These are phyloP conservation scores for Pseudonectria buxi DNA, from an alignment of 2,329 filamentous ascomycete species.

Conservation along the genomic window DNA sequence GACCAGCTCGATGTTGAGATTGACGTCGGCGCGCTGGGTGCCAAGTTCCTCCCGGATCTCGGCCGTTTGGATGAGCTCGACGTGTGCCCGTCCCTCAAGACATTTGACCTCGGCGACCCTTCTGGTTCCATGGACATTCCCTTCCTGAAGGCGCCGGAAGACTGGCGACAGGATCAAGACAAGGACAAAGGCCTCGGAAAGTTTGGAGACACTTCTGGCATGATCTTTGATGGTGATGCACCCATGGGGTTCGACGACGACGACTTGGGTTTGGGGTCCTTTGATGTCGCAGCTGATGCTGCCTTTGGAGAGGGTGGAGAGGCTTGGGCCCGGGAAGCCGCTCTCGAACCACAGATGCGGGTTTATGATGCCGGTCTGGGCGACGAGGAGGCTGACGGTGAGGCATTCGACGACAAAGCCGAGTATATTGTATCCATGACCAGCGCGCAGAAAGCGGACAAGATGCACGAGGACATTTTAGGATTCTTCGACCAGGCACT, in stretches of 20 bases:
- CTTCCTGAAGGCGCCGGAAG: slow-evolving; percentile 81
- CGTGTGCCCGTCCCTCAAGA: slow-evolving; percentile 90
- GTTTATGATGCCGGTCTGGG: slow-evolving; percentile 62
- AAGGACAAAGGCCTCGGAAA: slow-evolving; percentile 50
- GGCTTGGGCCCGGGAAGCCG: slow-evolving; percentile 87
- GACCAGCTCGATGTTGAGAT: slow-evolving; percentile 60
- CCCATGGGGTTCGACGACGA: slow-evolving; percentile 67
- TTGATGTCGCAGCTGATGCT: slow-evolving; percentile 64
- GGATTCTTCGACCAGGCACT: slow-evolving; percentile 95
- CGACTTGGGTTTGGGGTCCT: slow-evolving; percentile 64
- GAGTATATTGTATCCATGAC: slow-evolving; percentile 77
- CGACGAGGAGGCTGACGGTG: slow-evolving; percentile 40
- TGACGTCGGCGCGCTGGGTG: slow-evolving; percentile 66
- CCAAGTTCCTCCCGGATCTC: slow-evolving; percentile 81
- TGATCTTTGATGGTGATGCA: slow-evolving; percentile 83
- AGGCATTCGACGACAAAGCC: slow-evolving; percentile 48
- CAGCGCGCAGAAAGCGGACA: slow-evolving; percentile 56
- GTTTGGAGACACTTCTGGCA: slow-evolving; percentile 63
- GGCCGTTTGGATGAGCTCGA: slow-evolving; percentile 73
- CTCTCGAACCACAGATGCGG: slow-evolving; percentile 77
- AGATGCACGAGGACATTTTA: slow-evolving; percentile 86
- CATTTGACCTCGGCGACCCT: slow-evolving; percentile 82
- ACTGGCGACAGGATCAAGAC: slow-evolving; percentile 69
- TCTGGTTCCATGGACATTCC: slow-evolving; percentile 83
- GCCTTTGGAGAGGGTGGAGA: slow-evolving; percentile 95